Evolutionary conservation across 1,139 yeast species (phyloP).

Genomic region (Insectozyma bohioensis): DNA sequence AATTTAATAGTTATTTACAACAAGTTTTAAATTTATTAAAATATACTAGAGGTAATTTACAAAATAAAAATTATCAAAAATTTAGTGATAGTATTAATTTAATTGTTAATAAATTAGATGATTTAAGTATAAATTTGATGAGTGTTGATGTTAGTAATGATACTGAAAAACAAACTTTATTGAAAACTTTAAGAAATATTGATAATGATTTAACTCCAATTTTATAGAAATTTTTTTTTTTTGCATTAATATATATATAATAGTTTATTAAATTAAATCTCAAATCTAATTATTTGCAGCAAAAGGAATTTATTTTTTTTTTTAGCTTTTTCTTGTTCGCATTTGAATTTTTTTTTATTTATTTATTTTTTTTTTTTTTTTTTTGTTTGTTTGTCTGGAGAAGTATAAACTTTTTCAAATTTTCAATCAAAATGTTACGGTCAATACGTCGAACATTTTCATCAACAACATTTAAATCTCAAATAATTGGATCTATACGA

Average conservation of each 20-base stretch:
- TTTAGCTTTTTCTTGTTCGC: too few species aligned
- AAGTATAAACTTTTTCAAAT: too few species aligned
- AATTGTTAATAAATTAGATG: slow-evolving; percentile 5
- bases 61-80: slow-evolving; percentile 3
- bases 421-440: too few species aligned
- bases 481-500: slow-evolving; percentile 46
- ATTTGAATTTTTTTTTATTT: neutral
- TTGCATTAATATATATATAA: slow-evolving; percentile 1
- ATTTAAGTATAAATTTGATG: slow-evolving; percentile 7
- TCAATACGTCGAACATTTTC: slow-evolving; percentile 5
- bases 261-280: too few species aligned
- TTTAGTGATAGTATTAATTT: slow-evolving; percentile 1
- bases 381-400: too few species aligned
- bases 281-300: too few species aligned
- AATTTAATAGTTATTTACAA: slow-evolving; percentile 32
- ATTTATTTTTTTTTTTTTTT: neutral
- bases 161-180: neutral
- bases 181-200: slow-evolving; percentile 1
- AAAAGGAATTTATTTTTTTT: too few species aligned
- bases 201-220: slow-evolving; percentile 1
- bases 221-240: too few species aligned
- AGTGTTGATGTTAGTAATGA: slow-evolving; percentile 4
- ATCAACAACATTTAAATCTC: slow-evolving; percentile 12
- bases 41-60: slow-evolving; percentile 14
- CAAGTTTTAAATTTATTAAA: slow-evolving; percentile 26